A percentile compares a stretch with the other conserved stretches of the same genome.
Evolutionary conservation across 495 filamentous ascomycete genomes (phyloP).

Genomic region (Xylaria palmicola): DNA sequence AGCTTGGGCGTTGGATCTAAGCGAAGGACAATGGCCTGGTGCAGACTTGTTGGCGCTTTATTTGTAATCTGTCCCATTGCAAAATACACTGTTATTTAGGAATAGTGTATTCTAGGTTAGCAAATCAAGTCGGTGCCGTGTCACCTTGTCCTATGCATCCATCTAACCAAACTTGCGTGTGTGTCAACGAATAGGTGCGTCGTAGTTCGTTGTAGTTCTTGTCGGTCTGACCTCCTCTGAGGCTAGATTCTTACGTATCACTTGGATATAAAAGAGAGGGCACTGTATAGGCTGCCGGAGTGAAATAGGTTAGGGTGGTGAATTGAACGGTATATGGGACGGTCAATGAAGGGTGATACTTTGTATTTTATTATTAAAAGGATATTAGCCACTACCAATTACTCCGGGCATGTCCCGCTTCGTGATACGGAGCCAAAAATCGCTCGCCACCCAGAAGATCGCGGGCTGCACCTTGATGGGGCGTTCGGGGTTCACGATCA

Average conservation of each 20-base stretch:
- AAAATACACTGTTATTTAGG: no score
- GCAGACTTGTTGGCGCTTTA: not conserved
- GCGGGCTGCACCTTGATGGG: constrained; percentile 25
- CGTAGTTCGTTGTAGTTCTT: no score
- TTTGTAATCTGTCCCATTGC: no score
- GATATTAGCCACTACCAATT: not conserved
- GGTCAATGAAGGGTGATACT: not conserved
- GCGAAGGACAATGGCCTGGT: no score
- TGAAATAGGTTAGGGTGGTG: not conserved
- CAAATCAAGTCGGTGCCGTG: no score
- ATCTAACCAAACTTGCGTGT: no score
- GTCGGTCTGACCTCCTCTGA: not conserved
- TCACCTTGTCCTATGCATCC: no score
- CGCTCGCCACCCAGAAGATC: constrained; percentile 21
- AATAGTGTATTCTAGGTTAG: no score
- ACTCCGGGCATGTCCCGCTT: constrained; percentile 2
- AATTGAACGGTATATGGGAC: not conserved
- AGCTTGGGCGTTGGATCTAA: no score
- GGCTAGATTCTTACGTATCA: not conserved
- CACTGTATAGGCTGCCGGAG: not conserved
- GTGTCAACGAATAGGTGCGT: no score
- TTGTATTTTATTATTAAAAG: no score
- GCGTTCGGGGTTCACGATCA: constrained; percentile 43
- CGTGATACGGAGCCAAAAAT: constrained; percentile 24
- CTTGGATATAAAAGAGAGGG: not conserved